Evolutionary conservation across 2,329 filamentous ascomycete genomes (phyloP), one percentile per base, ranked within the genome.

Genomic region (Xylaria sp.): DNA sequence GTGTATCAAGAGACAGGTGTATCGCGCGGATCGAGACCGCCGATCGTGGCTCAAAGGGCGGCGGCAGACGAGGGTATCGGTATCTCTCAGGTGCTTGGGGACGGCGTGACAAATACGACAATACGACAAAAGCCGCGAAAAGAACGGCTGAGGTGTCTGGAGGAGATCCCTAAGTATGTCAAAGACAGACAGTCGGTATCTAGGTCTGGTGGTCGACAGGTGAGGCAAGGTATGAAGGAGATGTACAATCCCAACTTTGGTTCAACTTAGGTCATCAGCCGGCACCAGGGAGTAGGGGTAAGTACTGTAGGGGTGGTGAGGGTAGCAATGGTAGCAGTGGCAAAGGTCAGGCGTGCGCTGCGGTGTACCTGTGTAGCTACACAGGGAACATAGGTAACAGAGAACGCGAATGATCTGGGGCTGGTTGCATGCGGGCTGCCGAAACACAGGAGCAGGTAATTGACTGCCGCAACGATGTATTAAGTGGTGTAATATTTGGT

Each of bases 1-100:
- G 59, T 66, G 31, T 60, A 46, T 66, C 52, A 57, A 46, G 43
- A 48, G 36, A 36, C 15, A 62, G 43, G 61, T 67, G 31, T 60
- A 49, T 58, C 61, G 62, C 58, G 62, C 62, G 62, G 57, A 20
- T 66, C 62, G 58, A 68, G 62, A 33, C 48, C 57, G 66, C 57
- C 60, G 49, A 61, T 60, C 39, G 66, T 39, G 66, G 63, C 31
- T 55, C 43, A 43, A 48, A 43, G 57, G 61, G 31, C 52, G 52
- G 28, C 31, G 28, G 52, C 5, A 23, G 49, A 15, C 12, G 56
- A 57, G 52, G 62, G 39, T 28, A 36, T 36, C 33, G 15, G 63
- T 58, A 61, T 67, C 54, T 61, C 58, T 54, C 57, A 65, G 57
- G 49, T 46, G 41, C 0, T 28, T 28, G 48, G 52, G 55, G 31